phyloP scores from a whole-genome alignment of 805 yeast species.

The Spencermartinsiella europaea region DNA sequence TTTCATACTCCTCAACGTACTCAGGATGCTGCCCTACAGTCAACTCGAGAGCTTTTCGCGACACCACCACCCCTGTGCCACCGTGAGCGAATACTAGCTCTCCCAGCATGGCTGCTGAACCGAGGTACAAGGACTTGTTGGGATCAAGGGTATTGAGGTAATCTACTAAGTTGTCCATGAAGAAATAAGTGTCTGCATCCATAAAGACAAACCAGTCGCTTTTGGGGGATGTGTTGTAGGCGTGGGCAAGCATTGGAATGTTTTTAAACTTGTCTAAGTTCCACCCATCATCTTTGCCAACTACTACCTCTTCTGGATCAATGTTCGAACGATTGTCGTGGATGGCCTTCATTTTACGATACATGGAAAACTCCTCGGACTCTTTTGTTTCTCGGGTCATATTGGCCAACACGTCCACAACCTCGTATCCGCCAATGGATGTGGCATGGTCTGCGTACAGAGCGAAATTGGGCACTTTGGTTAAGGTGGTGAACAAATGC shows the following conservation, averaged over 20 bases:
- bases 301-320: conserved; percentile 4
- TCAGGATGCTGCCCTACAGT: conserved; percentile 26
- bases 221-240: conserved; percentile 25
- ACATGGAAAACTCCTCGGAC: conserved; percentile 20
- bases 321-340: conserved; percentile 19
- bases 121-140: conserved; percentile 29
- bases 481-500: conserved; percentile 31
- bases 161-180: conserved; percentile 26
- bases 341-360: conserved; percentile 25
- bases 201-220: conserved; percentile 35
- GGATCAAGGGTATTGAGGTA: conserved; percentile 25
- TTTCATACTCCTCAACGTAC: conserved; percentile 21
- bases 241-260: conserved; percentile 33
- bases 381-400: conserved; percentile 19
- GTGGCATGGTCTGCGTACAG: conserved; percentile 33
- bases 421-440: conserved; percentile 28
- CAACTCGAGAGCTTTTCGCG: conserved; percentile 27
- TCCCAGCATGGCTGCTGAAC: conserved; percentile 23
- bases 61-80: conserved; percentile 34
- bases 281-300: conserved; percentile 30
- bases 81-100: conserved; percentile 34
- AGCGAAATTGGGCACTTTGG: conserved; percentile 28
- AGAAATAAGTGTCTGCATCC: conserved; percentile 33
- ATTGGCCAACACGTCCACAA: conserved; percentile 29
- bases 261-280: conserved; percentile 34